Percentiles rank a stretch among this genome's conserved stretches.
Evolutionary conservation across 345 rosid species (phyloP).

Genomic region (Populus euphratica): DNA sequence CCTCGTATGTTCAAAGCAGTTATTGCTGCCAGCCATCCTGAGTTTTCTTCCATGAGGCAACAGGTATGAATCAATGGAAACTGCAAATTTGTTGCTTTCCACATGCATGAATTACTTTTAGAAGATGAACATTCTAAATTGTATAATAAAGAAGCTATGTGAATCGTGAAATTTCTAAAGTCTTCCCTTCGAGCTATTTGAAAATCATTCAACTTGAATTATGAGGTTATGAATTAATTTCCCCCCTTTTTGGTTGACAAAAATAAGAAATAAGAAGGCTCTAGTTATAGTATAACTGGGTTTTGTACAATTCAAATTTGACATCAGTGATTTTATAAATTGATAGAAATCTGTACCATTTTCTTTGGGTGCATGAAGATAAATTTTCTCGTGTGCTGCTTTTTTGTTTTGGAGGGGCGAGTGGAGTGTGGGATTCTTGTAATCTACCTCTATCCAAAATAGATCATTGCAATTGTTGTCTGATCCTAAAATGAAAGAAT

Average conservation of each 20-base stretch:
- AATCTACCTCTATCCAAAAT: neutral
- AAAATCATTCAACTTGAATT: neutral
- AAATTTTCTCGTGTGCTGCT: neutral
- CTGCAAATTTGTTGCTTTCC: neutral
- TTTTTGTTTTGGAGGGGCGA: neutral
- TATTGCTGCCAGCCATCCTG: slow-evolving; percentile 93
- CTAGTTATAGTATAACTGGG: neutral
- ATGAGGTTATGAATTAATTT: neutral
- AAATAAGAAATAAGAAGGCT: neutral
- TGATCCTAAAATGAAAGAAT: neutral
- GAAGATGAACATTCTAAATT: too few relatives aligned
- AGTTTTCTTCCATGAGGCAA: slow-evolving; percentile 93
- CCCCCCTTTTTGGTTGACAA: neutral
- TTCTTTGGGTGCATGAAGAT: neutral
- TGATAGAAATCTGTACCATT: too few relatives aligned
- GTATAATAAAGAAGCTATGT: neutral
- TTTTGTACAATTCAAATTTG: neutral
- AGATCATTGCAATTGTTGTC: neutral
- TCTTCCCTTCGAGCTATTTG: neutral
- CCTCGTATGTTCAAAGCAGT: slow-evolving; percentile 97
- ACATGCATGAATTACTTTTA: neutral
- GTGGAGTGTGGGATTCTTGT: neutral
- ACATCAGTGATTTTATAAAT: neutral
- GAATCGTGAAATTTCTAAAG: neutral
- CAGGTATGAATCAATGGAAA: slow-evolving; percentile 50